These are phyloP conservation scores for Gonapodya prolifera DNA, from an alignment of 192 early-diverging fungal genomes.

Conservation along the genomic window DNA sequence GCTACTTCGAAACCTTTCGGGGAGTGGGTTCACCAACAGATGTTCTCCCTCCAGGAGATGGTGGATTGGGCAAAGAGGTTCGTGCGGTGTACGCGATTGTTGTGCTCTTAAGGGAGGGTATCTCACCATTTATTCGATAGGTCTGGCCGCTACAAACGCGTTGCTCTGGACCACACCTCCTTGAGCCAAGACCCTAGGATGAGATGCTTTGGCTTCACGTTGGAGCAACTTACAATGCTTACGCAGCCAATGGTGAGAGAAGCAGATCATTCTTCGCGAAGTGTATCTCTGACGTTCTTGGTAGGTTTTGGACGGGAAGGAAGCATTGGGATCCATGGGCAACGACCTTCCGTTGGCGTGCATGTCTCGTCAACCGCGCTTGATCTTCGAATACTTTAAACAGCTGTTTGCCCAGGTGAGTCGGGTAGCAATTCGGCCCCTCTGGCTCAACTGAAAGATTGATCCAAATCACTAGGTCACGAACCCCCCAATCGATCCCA, in stretches of 20 bases:
- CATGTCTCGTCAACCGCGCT: slow-evolving; percentile 69
- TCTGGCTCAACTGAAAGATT: slow-evolving; percentile 38
- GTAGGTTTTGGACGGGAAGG: slow-evolving; percentile 66
- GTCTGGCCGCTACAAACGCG: slow-evolving; percentile 17
- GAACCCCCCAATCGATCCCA: slow-evolving; percentile 92
- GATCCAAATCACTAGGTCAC: slow-evolving; percentile 4
- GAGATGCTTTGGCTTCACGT: slow-evolving; percentile 76
- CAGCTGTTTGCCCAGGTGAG: slow-evolving; percentile 91
- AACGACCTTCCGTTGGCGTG: slow-evolving; percentile 93
- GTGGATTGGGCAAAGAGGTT: slow-evolving; percentile 30
- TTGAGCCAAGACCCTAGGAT: slow-evolving; percentile 64
- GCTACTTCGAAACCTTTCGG: slow-evolving; percentile 59
- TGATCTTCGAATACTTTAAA: slow-evolving; percentile 94
- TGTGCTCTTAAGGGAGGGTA: background rate
- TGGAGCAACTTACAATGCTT: slow-evolving; percentile 84
- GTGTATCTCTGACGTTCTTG: background rate
- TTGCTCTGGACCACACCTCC: slow-evolving; percentile 40
- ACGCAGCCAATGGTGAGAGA: slow-evolving; percentile 70
- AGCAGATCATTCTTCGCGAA: slow-evolving; percentile 1
- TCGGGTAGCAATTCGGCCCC: background rate
- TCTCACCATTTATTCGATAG: slow-evolving; percentile 13
- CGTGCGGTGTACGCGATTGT: slow-evolving; percentile 4
- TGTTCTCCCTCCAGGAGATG: slow-evolving; percentile 55
- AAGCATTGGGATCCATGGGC: slow-evolving; percentile 97
- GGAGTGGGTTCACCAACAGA: slow-evolving; percentile 74